Percentiles rank a stretch among this genome's conserved stretches.
These are phyloP conservation scores for Rhizopogon vinicolor DNA, from an alignment of 768 basidiomycete species.

Conservation along the genomic window DNA sequence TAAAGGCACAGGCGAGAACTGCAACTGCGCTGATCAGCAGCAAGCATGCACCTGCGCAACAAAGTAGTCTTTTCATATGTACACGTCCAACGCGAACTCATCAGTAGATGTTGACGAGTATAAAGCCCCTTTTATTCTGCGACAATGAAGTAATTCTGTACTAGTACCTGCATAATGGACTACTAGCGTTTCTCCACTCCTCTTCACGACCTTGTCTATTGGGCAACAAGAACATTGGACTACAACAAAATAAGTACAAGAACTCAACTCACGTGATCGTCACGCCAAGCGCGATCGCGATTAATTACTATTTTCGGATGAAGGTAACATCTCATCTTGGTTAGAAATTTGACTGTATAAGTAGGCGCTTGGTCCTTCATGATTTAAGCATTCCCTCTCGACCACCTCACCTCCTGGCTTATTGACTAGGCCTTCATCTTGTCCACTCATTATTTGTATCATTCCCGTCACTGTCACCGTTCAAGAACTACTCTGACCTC, in stretches of 20 bases:
- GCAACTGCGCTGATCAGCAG: slow-evolving; percentile 12
- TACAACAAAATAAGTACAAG: slow-evolving; percentile 4
- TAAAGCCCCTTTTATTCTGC: background rate
- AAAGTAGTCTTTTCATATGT: slow-evolving; percentile 4
- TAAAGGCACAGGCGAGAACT: slow-evolving; percentile 12
- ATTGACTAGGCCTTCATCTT: slow-evolving; percentile 8
- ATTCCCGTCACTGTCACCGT: background rate
- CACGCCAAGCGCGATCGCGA: background rate
- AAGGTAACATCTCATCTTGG: slow-evolving; percentile 6
- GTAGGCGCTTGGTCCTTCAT: background rate
- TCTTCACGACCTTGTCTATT: background rate
- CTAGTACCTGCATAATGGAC: background rate
- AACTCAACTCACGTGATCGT: slow-evolving; percentile 5
- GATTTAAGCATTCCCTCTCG: background rate
- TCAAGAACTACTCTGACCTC: background rate
- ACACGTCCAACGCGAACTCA: background rate
- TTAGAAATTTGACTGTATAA: slow-evolving; percentile 5
- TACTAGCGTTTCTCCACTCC: background rate
- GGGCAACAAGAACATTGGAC: too few species aligned
- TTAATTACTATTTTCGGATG: slow-evolving; percentile 9
- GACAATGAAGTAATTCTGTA: background rate
- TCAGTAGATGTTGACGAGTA: background rate
- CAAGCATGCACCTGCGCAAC: slow-evolving; percentile 13
- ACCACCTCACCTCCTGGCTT: slow-evolving; percentile 1
- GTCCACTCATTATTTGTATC: background rate